Evolutionary conservation across 108 stramenopile species (phyloP).

Genomic region (Cylindrotheca closterium): DNA sequence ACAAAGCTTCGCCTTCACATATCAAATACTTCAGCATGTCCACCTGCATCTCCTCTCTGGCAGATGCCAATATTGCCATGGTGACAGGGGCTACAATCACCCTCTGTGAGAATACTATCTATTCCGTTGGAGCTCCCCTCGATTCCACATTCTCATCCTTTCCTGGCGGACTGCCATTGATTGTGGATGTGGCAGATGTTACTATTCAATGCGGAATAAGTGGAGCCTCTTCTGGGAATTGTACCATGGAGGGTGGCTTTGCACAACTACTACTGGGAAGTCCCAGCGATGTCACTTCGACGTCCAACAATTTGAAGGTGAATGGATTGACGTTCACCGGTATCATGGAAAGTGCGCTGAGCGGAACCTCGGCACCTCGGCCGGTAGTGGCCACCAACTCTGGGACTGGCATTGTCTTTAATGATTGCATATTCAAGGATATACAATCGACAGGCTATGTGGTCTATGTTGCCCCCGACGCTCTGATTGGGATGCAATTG

Average conservation of each 20-base stretch:
- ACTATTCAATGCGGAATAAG: not conserved
- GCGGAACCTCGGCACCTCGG: not conserved
- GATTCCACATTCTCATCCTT: not conserved
- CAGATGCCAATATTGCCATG: not conserved
- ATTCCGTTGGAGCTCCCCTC: not conserved
- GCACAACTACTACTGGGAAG: not conserved
- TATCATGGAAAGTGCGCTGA: not conserved
- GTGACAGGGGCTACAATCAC: not conserved
- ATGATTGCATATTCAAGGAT: not conserved
- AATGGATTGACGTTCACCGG: not conserved
- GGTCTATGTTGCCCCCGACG: not conserved
- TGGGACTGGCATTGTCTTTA: not conserved
- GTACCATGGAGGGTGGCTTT: not conserved
- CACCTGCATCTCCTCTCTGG: not conserved
- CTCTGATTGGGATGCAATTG: not conserved
- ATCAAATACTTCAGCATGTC: too few relatives aligned
- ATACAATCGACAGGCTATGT: not conserved
- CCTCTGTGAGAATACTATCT: not conserved
- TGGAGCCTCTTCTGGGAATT: not conserved
- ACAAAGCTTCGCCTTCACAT: too few relatives aligned
- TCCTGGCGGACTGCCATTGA: not conserved
- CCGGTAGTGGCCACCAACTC: not conserved
- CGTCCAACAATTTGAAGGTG: not conserved
- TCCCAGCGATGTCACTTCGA: not conserved
- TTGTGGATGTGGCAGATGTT: not conserved